Base-by-base conservation (phyloP, 257 asterid genomes). In the Rehmannia glutinosa region DNA sequence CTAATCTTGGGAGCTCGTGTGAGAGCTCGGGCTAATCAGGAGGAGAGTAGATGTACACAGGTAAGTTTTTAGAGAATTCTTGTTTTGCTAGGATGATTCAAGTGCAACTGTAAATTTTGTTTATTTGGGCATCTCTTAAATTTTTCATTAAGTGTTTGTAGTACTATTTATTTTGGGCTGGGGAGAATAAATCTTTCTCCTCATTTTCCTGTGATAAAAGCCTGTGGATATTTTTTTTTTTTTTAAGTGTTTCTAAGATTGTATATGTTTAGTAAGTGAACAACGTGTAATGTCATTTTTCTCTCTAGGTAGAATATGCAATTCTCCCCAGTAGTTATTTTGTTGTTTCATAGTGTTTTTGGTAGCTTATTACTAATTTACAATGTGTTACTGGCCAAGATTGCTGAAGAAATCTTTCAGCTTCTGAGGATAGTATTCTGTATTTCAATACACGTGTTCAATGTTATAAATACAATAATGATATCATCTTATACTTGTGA, bases 1-100 rank as follows among this genome's bases (percentile, higher is more conserved):
- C 87, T 27, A 71, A 71, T 70, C 84, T 83, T 10, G 95, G 97
- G 53, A 91, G 96, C 80, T 91, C 95, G 1, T 85, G 92, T 35
- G 93, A 87, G 79, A 89, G 98, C 78, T 92, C 96, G 1, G 96
- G 97, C 10, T 87, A 73, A 72, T 84, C 77, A 75, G 71, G 61
- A 67, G 35, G 50, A 45, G 51, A 33, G 60, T 81, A 73, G 79
- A 21, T 59, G 77, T 81, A 83, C 53, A 73, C 79, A 59, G 78
- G 78, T 72, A 74, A 67, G 72, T 41, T 73, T 23, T 4, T 71
- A 77, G 78, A 69, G 39, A 73, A 80, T 72, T 80, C 77, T 81
- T 83, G 68, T 62, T 80, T 81, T 75, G 65, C 20, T 80, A 72
- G 86, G 73, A 60, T 57, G 60, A 64, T 78, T 55, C 52, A 42